Percentiles rank a stretch among this genome's conserved stretches.
phyloP scores from a whole-genome alignment of 371 early-diverging fungal genomes.

The Zychaea mexicana region DNA sequence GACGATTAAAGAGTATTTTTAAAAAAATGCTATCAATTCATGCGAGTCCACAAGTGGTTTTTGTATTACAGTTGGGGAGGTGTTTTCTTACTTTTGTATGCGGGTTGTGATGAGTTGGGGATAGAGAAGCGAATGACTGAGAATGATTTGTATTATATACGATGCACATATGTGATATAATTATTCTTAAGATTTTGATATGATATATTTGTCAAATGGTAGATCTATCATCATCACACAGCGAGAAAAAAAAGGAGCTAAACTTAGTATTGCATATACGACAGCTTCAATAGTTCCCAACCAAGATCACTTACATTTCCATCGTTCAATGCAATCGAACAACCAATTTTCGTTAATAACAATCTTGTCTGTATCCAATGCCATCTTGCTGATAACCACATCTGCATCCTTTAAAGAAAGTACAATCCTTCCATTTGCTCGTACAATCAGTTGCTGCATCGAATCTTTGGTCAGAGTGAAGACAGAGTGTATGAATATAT shows the following conservation, averaged over 20 bases:
- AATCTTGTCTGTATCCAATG: slow-evolving; percentile 2
- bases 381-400: slow-evolving; percentile 13
- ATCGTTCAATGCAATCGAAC: slow-evolving; percentile 13
- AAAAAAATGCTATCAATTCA: background rate
- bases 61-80: background rate
- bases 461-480: background rate
- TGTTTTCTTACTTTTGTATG: background rate
- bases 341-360: slow-evolving; percentile 17
- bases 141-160: too few relatives aligned
- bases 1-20: background rate
- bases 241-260: too few relatives aligned
- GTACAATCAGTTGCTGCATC: slow-evolving; percentile 5
- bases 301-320: slow-evolving; percentile 20
- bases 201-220: background rate
- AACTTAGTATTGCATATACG: too few relatives aligned
- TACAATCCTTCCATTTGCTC: slow-evolving; percentile 12
- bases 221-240: too few relatives aligned
- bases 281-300: background rate
- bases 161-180: too few relatives aligned
- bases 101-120: too few relatives aligned
- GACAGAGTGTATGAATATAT: slow-evolving; percentile 8
- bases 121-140: too few relatives aligned
- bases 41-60: too few relatives aligned
- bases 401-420: slow-evolving; percentile 5
- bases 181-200: background rate